phyloP scores from a whole-genome alignment of 352 stramenopile genomes.

The Pythium aphanidermatum region DNA sequence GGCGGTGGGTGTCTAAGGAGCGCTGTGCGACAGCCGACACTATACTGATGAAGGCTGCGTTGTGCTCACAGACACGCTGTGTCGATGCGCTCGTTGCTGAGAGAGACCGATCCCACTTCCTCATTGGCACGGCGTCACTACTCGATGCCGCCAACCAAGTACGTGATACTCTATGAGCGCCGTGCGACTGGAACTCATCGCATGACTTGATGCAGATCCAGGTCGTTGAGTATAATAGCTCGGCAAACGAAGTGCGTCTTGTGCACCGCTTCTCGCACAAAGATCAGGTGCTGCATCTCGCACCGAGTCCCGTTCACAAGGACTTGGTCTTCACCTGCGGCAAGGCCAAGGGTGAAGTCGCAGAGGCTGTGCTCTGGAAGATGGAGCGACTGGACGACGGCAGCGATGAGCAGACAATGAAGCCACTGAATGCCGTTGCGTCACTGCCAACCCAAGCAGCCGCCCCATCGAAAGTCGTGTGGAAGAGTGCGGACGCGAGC shows the following conservation, averaged over 20 bases:
- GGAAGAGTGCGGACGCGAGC: conserved; percentile 21
- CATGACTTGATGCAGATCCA: conserved; percentile 31
- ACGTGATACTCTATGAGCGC: conserved; percentile 16
- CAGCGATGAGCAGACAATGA: conserved; percentile 3
- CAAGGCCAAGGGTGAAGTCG: conserved; percentile 29
- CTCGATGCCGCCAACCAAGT: conserved; percentile 70
- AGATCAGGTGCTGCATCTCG: conserved; percentile 43
- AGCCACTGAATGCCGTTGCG: conserved; percentile 30
- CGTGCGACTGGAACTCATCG: neutral
- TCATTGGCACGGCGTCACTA: conserved; percentile 55
- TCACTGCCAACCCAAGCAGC: conserved; percentile 22
- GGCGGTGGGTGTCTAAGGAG: too few relatives aligned
- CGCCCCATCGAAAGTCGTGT: conserved; percentile 20
- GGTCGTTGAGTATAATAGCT: conserved; percentile 51
- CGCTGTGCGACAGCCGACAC: too few relatives aligned
- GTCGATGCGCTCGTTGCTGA: conserved; percentile 63
- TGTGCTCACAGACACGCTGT: conserved; percentile 37
- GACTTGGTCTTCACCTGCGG: conserved; percentile 50
- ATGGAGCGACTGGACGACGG: conserved; percentile 21
- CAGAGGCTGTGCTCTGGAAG: conserved; percentile 43
- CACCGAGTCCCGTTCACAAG: conserved; percentile 38
- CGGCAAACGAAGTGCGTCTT: conserved; percentile 30
- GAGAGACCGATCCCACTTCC: conserved; percentile 55
- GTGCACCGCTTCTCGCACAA: conserved; percentile 34
- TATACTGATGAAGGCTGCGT: neutral